Conservation (phyloP, 2,329 filamentous ascomycete genomes). For the Penicillium concentricum region DNA sequence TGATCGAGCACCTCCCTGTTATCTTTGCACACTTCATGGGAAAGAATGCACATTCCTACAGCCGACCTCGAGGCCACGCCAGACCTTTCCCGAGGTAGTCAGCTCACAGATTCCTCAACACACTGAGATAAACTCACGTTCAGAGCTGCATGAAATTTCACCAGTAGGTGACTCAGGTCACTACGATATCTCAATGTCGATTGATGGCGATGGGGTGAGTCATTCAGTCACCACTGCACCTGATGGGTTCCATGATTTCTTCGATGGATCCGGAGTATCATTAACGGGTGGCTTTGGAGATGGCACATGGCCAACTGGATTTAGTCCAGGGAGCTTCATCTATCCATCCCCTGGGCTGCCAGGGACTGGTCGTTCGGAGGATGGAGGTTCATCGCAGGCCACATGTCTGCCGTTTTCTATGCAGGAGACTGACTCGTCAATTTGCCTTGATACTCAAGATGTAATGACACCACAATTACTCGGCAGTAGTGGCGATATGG, state of each 20-base stretch:
- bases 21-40: constrained; percentile 2
- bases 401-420: neutral
- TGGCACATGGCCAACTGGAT: neutral
- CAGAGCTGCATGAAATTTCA: neutral
- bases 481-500: constrained; percentile 1
- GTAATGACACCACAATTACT: neutral
- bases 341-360: neutral
- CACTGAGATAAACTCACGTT: neutral
- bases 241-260: neutral
- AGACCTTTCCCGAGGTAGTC: neutral
- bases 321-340: neutral
- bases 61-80: neutral
- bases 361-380: neutral
- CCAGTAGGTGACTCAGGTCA: neutral
- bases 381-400: neutral
- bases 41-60: constrained; percentile 3
- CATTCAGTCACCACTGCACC: neutral
- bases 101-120: neutral
- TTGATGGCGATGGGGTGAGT: neutral
- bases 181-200: neutral
- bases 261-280: neutral
- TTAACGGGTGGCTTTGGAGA: neutral
- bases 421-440: neutral
- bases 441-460: neutral
- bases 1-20: constrained; percentile 1